Evolutionary conservation across 2,329 filamentous ascomycete species (phyloP).

Genomic region (Arthrobotrys pseudoclavata): DNA sequence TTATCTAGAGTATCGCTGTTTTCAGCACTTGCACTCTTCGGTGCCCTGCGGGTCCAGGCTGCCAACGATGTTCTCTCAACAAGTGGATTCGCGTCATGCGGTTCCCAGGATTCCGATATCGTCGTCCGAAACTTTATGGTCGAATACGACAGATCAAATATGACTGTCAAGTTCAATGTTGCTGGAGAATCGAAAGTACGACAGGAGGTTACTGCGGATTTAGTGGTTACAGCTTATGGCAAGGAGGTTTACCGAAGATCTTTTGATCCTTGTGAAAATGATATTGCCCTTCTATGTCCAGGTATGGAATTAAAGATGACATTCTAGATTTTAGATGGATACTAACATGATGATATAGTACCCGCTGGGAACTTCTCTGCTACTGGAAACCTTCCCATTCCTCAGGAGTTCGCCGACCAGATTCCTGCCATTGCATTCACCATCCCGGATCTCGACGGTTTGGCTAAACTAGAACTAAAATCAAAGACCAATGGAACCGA

Average conservation of each 20-base stretch:
- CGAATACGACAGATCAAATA: conserved; percentile 80
- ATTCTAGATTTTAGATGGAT: not conserved
- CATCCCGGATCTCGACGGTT: conserved; percentile 88
- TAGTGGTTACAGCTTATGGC: conserved; percentile 88
- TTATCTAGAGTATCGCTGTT: conserved; percentile 58
- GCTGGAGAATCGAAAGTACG: conserved; percentile 79
- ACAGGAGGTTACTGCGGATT: conserved; percentile 83
- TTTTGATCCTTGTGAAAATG: conserved; percentile 84
- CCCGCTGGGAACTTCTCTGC: conserved; percentile 82
- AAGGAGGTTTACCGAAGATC: conserved; percentile 80
- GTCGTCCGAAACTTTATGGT: conserved; percentile 81
- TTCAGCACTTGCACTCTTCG: conserved; percentile 48
- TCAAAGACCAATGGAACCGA: conserved; percentile 69
- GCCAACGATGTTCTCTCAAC: conserved; percentile 80
- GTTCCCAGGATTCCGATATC: conserved; percentile 72
- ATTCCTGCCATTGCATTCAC: conserved; percentile 92
- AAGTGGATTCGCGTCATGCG: conserved; percentile 82
- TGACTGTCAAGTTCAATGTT: conserved; percentile 83
- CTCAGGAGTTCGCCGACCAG: conserved; percentile 76
- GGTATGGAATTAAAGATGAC: conserved; percentile 69
- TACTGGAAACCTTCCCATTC: conserved; percentile 78
- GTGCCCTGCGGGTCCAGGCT: conserved; percentile 70
- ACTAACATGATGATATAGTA: conserved; percentile 69
- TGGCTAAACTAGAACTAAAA: conserved; percentile 82
- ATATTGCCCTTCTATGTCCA: conserved; percentile 83